Base-by-base conservation (phyloP, 2,329 filamentous ascomycete species). In the Harringtonia aguacate region DNA sequence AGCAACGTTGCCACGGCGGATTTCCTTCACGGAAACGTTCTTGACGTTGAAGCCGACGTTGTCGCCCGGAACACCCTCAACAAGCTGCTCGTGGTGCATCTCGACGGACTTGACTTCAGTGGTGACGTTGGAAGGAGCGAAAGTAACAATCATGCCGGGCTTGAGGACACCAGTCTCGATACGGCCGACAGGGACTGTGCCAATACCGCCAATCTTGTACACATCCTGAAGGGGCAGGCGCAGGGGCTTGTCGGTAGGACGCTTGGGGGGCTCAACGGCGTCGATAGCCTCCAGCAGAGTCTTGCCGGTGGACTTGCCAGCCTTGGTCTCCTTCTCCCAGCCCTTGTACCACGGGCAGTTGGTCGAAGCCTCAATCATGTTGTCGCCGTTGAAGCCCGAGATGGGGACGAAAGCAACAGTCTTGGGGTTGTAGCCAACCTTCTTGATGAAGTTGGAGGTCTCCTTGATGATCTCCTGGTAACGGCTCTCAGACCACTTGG, bases 41-140 rank as follows among this genome's bases (percentile, higher is more conserved):
- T 98, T 98, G 77, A 98, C 90, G 86, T 98, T 98, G 89, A 98
- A 98, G 63, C 92, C 92, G 70, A 98, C 92, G 80, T 98, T 98
- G 86, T 98, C 92, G 83, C 92, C 92, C 66, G 92, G 92, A 57
- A 86, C 66, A 86, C 92, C 92, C 81, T 95, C 84, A 56, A 68
- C 52, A 60, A 98, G 89, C 84, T 95, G 89, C 80, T 95, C 87
- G 88, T 97, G 90, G 83, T 95, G 90, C 92, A 98, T 98, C 80
- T 98, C 92, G 64, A 98, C 92, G 72, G 90, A 97, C 88, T 98
- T 98, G 82, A 97, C 92, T 86, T 98, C 92, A 80, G 92, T 97
- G 83, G 92, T 97, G 70, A 98, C 89, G 82, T 87, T 87, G 79
- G 89, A 77, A 59, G 92, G 92, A 66, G 92, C 92, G 73, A 97